Base-by-base conservation (phyloP, 805 yeast genomes). In the Torulaspora quercuum region DNA sequence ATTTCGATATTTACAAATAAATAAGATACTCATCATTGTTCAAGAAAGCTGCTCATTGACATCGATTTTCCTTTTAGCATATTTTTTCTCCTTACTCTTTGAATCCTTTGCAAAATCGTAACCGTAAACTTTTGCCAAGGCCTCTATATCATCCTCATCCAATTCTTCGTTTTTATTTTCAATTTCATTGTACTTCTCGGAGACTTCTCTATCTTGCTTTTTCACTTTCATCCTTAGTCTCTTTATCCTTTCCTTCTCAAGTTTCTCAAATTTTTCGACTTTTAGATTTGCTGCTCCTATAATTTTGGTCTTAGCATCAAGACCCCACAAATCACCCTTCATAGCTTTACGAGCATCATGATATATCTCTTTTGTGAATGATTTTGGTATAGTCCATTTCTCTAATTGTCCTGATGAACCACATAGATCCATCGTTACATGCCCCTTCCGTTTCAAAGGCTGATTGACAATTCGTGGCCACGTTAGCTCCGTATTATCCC, bases 281-380 rank as follows among this genome's bases (percentile, higher is more conserved):
- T 56, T 53, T 13, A 56, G 33, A 15, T 45, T 45, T 6, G 52
- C 54, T 30, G 48, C 46, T 12, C 55, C 65, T 30, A 56, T 55
- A 2, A 63, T 49, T 18, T 68, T 70, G 2, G 76, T 67, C 55
- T 82, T 82, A 2, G 79, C 79, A 22, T 73, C 83, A 25, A 79
- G 59, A 0, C 83, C 80, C 98, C 97, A 92, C 35, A 80, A 62
- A 57, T 92, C 98, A 14, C 96, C 95, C 54, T 75, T 74, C n/a
- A 61, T 61, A 0, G 86, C 76, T 58, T 92, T 90, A 37, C 97
- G 71, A 0, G 95, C 95, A 65, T 92, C 97, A 53, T 85, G 94
- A 49, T 86, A 92, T 2, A 69, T 76, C 43, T 76, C 82, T 44
- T 77, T 76, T 5, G 86, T 83, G 37, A 75, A 69, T 12, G 94